A percentile compares a stretch with the other conserved stretches of the same genome.
Conservation (phyloP, 169 alveolate genomes). For the Cryptosporidium parvum region DNA sequence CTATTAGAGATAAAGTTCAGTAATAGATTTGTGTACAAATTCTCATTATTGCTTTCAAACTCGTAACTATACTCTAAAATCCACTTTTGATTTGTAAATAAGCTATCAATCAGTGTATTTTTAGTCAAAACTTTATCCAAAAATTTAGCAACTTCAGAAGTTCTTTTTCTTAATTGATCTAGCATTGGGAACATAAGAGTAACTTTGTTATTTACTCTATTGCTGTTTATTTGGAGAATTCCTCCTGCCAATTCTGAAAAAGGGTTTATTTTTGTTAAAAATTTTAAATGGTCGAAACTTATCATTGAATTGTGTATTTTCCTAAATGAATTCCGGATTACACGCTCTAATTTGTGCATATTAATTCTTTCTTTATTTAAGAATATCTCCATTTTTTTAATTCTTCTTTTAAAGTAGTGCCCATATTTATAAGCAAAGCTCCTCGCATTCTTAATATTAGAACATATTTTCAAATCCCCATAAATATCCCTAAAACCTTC, state of each 20-base stretch:
- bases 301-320: not conserved
- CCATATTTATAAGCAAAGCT: not conserved
- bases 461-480: constrained; percentile 20
- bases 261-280: constrained; percentile 4
- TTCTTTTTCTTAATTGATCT: not conserved
- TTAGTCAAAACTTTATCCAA: not conserved
- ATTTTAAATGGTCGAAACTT: not conserved
- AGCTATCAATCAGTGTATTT: not conserved
- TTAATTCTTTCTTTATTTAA: not conserved
- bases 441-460: not conserved
- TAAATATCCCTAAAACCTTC: constrained; percentile 40
- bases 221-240: constrained; percentile 39
- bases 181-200: constrained; percentile 28
- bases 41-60: constrained; percentile 34
- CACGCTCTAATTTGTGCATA: not conserved
- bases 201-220: constrained; percentile 15
- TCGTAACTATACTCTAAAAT: not conserved
- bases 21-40: constrained; percentile 24
- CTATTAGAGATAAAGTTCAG: constrained; percentile 6
- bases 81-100: constrained; percentile 7
- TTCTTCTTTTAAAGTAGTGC: constrained; percentile 13
- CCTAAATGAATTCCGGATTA: not conserved
- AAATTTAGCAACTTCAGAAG: not conserved
- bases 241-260: constrained; percentile 23
- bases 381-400: constrained; percentile 4